These are phyloP conservation scores for Podila epigama DNA, from an alignment of 192 early-diverging fungal genomes.

Conservation along the genomic window DNA sequence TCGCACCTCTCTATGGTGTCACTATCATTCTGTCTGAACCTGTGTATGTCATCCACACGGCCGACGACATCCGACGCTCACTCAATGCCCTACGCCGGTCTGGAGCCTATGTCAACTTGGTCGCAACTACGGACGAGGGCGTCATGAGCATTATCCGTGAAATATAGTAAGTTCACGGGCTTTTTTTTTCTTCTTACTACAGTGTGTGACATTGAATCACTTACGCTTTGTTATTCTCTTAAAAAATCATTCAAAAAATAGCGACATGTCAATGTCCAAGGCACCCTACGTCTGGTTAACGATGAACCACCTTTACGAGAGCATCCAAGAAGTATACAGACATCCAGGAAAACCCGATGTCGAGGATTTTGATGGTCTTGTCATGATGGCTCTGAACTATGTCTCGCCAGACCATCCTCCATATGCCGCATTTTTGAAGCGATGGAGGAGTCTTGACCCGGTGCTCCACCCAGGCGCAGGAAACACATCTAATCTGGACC, in stretches of 20 bases:
- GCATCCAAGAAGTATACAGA: not conserved
- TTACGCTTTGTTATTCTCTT: not conserved
- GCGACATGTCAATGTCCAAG: too few species aligned
- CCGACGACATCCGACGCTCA: not conserved
- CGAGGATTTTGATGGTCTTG: conserved; percentile 4
- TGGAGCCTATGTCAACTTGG: not conserved
- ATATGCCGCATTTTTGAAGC: not conserved
- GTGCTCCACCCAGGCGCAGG: conserved; percentile 6
- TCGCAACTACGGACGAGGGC: not conserved
- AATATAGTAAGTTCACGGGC: not conserved
- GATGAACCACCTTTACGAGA: not conserved
- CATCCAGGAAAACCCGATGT: not conserved
- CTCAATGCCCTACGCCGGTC: not conserved
- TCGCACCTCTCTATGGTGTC: not conserved
- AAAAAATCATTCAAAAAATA: not conserved
- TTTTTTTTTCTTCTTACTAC: not conserved
- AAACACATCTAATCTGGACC: not conserved
- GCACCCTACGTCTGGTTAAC: conserved; percentile 8
- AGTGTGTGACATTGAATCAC: not conserved
- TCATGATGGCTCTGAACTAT: not conserved
- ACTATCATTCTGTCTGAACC: not conserved
- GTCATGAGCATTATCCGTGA: not conserved
- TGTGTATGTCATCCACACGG: not conserved
- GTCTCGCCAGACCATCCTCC: not conserved
- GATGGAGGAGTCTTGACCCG: conserved; percentile 6